A percentile compares a stretch with the other conserved stretches of the same genome.
Conservation (phyloP, 116 monocot genomes). For the Phalaenopsis hybrid region DNA sequence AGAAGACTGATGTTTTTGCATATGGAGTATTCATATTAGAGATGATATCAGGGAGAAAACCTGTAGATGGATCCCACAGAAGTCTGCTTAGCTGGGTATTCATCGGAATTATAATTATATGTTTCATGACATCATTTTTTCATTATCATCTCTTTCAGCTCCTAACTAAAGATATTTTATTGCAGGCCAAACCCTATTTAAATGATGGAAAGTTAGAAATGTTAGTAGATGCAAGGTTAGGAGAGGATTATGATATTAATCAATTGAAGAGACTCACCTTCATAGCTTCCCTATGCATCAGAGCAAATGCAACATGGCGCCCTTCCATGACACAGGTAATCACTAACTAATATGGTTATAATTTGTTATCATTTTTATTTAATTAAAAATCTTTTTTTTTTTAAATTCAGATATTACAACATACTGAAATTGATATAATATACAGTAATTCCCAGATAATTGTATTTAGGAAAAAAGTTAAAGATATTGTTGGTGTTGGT, state of each 20-base stretch:
- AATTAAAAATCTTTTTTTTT: not conserved
- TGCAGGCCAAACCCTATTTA: conserved; percentile 59
- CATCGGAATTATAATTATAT: not conserved
- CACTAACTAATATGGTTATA: not conserved
- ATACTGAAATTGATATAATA: not conserved
- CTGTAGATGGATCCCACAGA: conserved; percentile 73
- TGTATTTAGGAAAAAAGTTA: not conserved
- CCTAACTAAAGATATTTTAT: not conserved
- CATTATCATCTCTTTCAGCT: not conserved
- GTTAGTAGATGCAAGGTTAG: conserved; percentile 55
- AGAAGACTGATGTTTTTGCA: conserved; percentile 45
- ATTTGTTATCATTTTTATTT: not conserved
- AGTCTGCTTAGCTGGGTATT: conserved; percentile 85
- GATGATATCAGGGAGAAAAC: conserved; percentile 44
- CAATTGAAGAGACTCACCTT: conserved; percentile 59
- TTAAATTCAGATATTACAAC: not conserved
- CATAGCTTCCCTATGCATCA: conserved; percentile 60
- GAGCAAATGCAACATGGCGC: conserved; percentile 39
- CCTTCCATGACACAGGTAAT: conserved; percentile 71
- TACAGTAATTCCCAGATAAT: not conserved
- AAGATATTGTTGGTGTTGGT: not conserved
- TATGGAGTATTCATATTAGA: conserved; percentile 45
- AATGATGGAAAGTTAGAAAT: conserved; percentile 34
- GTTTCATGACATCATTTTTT: not conserved
- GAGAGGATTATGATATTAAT: conserved; percentile 41